A percentile compares a stretch with the other conserved stretches of the same genome.
Evolutionary conservation across 2,329 filamentous ascomycete genomes (phyloP).

Genomic region (Plectosphaerella plurivora): DNA sequence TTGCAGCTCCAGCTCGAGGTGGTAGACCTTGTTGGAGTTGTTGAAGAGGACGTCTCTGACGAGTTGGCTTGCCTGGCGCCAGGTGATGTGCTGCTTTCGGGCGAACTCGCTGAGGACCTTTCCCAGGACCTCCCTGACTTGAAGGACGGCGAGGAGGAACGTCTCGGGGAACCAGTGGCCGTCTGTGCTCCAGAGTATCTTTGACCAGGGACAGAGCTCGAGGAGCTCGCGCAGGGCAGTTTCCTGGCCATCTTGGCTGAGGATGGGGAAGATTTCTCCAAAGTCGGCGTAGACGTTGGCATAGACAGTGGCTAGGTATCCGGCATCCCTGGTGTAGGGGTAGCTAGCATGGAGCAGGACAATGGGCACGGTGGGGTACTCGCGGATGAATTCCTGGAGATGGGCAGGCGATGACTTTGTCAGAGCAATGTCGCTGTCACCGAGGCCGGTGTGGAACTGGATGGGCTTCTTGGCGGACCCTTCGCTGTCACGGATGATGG

Average conservation of each 20-base stretch:
- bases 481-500: constrained; percentile 45
- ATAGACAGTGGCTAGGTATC: constrained; percentile 74
- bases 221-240: constrained; percentile 65
- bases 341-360: constrained; percentile 79
- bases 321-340: constrained; percentile 73
- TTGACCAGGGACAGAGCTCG: constrained; percentile 70
- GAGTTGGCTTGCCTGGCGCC: constrained; percentile 57
- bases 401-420: constrained; percentile 68
- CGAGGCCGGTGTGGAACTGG: constrained; percentile 80
- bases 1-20: constrained; percentile 44
- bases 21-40: constrained; percentile 73
- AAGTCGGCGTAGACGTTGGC: constrained; percentile 79
- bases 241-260: constrained; percentile 74
- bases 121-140: constrained; percentile 67
- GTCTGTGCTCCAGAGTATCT: constrained; percentile 77
- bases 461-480: constrained; percentile 60
- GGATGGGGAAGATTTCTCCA: constrained; percentile 74
- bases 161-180: constrained; percentile 78
- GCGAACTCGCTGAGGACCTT: constrained; percentile 65
- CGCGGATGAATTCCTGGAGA: constrained; percentile 67
- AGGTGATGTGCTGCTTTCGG: constrained; percentile 54
- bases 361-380: constrained; percentile 66
- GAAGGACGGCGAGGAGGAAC: constrained; percentile 66
- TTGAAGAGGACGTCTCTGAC: constrained; percentile 68
- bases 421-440: constrained; percentile 73